Evolutionary conservation across 495 filamentous ascomycete species (phyloP).

Genomic region (Neurospora hispaniola): DNA sequence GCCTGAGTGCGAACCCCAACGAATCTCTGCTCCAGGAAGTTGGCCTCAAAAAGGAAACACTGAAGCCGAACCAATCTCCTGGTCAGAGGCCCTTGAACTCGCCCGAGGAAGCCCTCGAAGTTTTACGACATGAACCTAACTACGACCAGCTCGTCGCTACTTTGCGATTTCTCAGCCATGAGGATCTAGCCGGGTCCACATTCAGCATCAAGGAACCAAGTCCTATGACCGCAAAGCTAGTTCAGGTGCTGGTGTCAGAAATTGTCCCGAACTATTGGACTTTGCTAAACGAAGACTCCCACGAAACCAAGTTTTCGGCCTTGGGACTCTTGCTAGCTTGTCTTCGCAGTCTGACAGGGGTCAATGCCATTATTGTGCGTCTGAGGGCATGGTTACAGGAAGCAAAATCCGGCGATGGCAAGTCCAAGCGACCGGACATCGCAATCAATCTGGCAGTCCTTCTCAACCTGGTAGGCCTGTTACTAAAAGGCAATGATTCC

Average conservation of each 20-base stretch:
- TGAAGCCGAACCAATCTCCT: conserved; percentile 5
- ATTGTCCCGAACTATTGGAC: conserved; percentile 73
- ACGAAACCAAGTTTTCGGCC: conserved; percentile 11
- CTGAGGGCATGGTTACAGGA: conserved; percentile 45
- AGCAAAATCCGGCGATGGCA: conserved; percentile 23
- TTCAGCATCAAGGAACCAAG: conserved; percentile 55
- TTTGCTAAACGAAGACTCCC: conserved; percentile 38
- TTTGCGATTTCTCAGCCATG: conserved; percentile 43
- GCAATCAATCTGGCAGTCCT: conserved; percentile 30
- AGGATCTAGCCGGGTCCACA: conserved; percentile 14
- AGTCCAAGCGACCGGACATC: conserved; percentile 23
- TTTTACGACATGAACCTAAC: conserved; percentile 55
- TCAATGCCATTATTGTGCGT: conserved; percentile 56
- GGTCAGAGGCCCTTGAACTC: conserved; percentile 16
- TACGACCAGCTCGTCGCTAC: conserved; percentile 42
- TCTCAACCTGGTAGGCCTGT: conserved; percentile 35
- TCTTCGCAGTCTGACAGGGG: conserved; percentile 59
- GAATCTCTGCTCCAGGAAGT: conserved; percentile 10
- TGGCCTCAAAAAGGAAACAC: conserved; percentile 8
- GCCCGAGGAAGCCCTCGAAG: conserved; percentile 49
- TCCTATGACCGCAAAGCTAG: conserved; percentile 56
- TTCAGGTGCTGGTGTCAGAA: conserved; percentile 55
- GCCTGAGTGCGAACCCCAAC: not conserved
- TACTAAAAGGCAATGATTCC: conserved; percentile 47
- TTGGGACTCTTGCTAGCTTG: conserved; percentile 48